phyloP scores from a whole-genome alignment of 2,329 filamentous ascomycete species.

The Graphilbum ipis-grandicollis region DNA sequence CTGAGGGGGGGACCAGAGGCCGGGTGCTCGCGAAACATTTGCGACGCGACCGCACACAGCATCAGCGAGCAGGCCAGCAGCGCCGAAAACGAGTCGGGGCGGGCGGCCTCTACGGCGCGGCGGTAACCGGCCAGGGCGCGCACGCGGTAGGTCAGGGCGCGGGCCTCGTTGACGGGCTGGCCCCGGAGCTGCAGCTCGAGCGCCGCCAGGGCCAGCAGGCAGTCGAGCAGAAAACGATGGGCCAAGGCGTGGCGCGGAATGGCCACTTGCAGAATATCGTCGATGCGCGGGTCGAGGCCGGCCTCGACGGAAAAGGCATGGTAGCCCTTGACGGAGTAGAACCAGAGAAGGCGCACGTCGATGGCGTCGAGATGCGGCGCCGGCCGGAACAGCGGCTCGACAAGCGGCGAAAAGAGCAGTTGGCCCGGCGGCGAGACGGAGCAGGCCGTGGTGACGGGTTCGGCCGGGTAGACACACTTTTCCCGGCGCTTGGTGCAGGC shows the following conservation, averaged over 20 bases:
- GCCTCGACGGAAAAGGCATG: slow-evolving; percentile 26
- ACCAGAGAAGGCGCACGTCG: slow-evolving; percentile 39
- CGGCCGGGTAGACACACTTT: slow-evolving; percentile 26
- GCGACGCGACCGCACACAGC: slow-evolving; percentile 30
- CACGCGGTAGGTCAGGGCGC: slow-evolving; percentile 26
- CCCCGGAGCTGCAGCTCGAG: slow-evolving; percentile 27
- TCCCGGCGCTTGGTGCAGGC: slow-evolving; percentile 29
- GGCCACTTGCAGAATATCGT: slow-evolving; percentile 25
- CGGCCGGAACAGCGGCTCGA: slow-evolving; percentile 20
- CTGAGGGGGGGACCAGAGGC: slow-evolving; percentile 21
- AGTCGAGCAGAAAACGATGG: slow-evolving; percentile 36
- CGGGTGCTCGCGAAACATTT: slow-evolving; percentile 24
- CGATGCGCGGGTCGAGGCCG: slow-evolving; percentile 17
- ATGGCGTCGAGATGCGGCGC: slow-evolving; percentile 15
- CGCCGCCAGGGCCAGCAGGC: slow-evolving; percentile 31
- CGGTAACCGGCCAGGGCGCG: slow-evolving; percentile 32
- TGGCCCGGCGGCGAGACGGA: background rate
- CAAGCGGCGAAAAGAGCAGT: too few species aligned
- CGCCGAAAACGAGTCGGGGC: slow-evolving; percentile 28
- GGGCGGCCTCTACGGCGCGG: slow-evolving; percentile 27
- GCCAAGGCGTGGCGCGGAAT: slow-evolving; percentile 32
- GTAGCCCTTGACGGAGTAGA: slow-evolving; percentile 30
- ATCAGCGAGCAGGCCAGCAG: slow-evolving; percentile 33
- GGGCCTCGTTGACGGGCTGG: slow-evolving; percentile 18
- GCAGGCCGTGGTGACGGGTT: background rate